Evolutionary conservation across 78 protist species (phyloP), one percentile per base, ranked within the genome.

Genomic region (Dictyostelium intermedium): DNA sequence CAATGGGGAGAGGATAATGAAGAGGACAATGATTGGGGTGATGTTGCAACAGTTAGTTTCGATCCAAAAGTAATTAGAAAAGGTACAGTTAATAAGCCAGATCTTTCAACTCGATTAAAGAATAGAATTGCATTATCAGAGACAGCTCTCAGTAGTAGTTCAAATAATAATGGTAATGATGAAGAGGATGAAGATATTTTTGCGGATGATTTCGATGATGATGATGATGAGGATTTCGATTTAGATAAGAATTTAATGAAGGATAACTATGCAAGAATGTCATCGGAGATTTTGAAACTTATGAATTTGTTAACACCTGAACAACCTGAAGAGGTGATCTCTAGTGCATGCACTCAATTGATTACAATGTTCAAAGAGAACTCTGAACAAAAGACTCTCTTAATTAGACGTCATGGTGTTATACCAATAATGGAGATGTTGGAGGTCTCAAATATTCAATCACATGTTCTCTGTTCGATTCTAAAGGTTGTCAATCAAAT

Each of bases 371-470:
- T 97, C 56, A 43, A 63, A 56, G 96, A 82, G 18, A 60, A 96
- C 18, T 97, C 98, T 11, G 95, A 96, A n/a, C 96, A 87, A 43
- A 92, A 87, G 41, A 84, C 73, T 47, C 53, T 94, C 2, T 69
- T 97, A 1, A 97, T 95, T 81, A 30, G 96, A 35, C 85, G 97
- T 79, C 98, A 97, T 83, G 98, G 99, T 27, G 92, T 98, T 7
- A 84, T 98, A 20, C 98, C 98, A n/a, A 92, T 97, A 23, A 83
- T 97, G 93, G 97, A 97, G 39, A 41, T 97, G 95, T 93, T 98
- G 50, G 96, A 96, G 30, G 69, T 60, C 1, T 60, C 86, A 13
- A 93, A 92, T 60, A 72, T 56, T 30, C 34, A 35, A 32, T 56
- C 79, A 45, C 50, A 84, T 3, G 91, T 91, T 7, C 63, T 95